Evolutionary conservation across 495 filamentous ascomycete genomes (phyloP), one percentile per base, ranked within the genome.

Genomic region (Penicillium samsonianum): DNA sequence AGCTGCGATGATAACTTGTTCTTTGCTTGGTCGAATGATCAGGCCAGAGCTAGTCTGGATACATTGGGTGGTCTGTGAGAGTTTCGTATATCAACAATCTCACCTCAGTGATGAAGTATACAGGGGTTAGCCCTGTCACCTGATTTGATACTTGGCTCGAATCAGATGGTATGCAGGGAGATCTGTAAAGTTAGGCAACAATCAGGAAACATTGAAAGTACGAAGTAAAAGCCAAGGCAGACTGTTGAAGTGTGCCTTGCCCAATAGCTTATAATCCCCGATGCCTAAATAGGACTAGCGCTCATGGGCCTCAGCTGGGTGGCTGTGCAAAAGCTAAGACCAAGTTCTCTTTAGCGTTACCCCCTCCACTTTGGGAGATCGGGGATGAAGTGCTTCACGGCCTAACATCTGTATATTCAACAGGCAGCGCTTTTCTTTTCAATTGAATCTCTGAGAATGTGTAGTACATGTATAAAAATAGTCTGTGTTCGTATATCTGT

Each of bases 1-100:
- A 78, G 78, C 25, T 83, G 80, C 61, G 58, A 65, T 26, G 74
- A 82, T 68, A 78, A 77, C 61, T 51, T 81, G 53, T 59, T 82
- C 69, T 69, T 81, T 57, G 70, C 68, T 50, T 73, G 46, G 23
- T 25, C 49, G 20, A 67, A 53, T 20, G 63, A 74, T 53, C 59
- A 65, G 44, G 67, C 65, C 16, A 61, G 71, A 42, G 58, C 58
- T 17, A 76, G 75, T 62, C 38, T 78, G 56, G 43, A 17, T 43
- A 67, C 71, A 5, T 64, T 76, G 53, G 70, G 64, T 1, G 56
- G 64, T 37, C 40, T 76, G 19, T 76, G 62, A 40, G 25, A 17
- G 5, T 17, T 5, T 22, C 9, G 11, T 20, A 26, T 20, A 16
- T 9, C 28, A 11, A 30, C 16, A n/a, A 35, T 14, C 14, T 37